phyloP scores from a whole-genome alignment of 495 filamentous ascomycete species.

The Trichoderma virens region DNA sequence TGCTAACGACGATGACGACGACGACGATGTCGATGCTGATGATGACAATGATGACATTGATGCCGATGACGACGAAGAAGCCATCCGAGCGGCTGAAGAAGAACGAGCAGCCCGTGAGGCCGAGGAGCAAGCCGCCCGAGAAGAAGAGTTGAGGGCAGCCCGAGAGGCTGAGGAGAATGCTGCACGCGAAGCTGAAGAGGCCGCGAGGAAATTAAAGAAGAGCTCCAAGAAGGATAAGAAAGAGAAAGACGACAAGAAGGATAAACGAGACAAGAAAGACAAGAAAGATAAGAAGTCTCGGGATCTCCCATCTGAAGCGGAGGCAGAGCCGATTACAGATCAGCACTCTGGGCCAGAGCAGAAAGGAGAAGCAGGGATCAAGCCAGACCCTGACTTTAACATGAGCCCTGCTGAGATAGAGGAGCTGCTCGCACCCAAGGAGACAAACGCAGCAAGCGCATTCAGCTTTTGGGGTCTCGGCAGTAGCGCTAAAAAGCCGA shows the following conservation, averaged over 20 bases:
- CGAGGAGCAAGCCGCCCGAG: constrained; percentile 15
- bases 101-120: not conserved
- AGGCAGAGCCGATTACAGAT: constrained; percentile 12
- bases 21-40: not conserved
- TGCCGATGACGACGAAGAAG: not conserved
- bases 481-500: constrained; percentile 27
- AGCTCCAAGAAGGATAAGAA: constrained; percentile 19
- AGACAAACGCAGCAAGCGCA: constrained; percentile 20
- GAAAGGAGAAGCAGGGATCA: constrained; percentile 4
- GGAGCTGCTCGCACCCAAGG: constrained; percentile 23
- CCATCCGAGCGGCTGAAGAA: not conserved
- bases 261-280: constrained; percentile 9
- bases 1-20: not conserved
- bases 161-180: constrained; percentile 11
- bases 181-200: constrained; percentile 22
- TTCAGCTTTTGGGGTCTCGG: constrained; percentile 43
- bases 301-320: constrained; percentile 14
- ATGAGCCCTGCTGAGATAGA: constrained; percentile 19
- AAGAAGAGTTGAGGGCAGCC: constrained; percentile 16
- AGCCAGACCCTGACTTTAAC: constrained; percentile 10
- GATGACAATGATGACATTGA: not conserved
- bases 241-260: not conserved
- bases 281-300: constrained; percentile 9
- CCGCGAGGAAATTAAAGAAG: constrained; percentile 36
- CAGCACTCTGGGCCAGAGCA: too few relatives aligned